Evolutionary conservation across 352 stramenopile genomes (phyloP).

Genomic region (Globisporangium alternatum): DNA sequence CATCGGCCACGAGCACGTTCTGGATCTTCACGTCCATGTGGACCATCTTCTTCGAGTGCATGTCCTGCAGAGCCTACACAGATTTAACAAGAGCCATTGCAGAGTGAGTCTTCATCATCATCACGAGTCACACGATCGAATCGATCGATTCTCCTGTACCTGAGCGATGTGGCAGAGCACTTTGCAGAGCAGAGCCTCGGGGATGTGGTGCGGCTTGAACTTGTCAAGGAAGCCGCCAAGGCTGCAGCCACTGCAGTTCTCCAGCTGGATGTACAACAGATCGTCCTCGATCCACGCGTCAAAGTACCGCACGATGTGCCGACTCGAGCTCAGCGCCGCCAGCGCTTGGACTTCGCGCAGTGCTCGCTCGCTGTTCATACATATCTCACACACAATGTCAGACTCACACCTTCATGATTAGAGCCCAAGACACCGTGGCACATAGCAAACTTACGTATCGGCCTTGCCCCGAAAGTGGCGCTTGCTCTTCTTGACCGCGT

Average conservation of each 20-base stretch:
- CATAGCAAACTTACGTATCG: conserved; percentile 63
- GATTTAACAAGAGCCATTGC: not conserved
- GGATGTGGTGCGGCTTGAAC: conserved; percentile 59
- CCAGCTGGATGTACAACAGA: conserved; percentile 85
- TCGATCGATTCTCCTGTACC: conserved; percentile 22
- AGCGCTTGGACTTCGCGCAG: conserved; percentile 82
- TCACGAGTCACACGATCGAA: not conserved
- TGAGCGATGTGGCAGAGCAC: conserved; percentile 74
- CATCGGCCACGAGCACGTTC: conserved; percentile 66
- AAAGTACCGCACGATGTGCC: conserved; percentile 84
- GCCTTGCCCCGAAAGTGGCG: conserved; percentile 75
- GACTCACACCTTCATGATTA: not conserved
- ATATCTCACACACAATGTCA: not conserved
- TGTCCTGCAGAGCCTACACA: conserved; percentile 62
- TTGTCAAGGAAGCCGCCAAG: conserved; percentile 63
- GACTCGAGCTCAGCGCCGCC: conserved; percentile 71
- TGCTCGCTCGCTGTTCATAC: conserved; percentile 49
- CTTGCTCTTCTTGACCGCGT: conserved; percentile 88
- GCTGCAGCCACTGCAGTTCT: conserved; percentile 66
- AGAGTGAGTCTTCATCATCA: not conserved
- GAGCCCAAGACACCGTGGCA: not conserved
- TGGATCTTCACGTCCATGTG: conserved; percentile 89
- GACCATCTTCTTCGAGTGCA: conserved; percentile 82
- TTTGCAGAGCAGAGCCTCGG: conserved; percentile 69
- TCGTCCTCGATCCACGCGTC: conserved; percentile 89